Evolutionary conservation across 805 yeast genomes (phyloP), one percentile per base, ranked within the genome.

Genomic region (Myxozyma neotropica): DNA sequence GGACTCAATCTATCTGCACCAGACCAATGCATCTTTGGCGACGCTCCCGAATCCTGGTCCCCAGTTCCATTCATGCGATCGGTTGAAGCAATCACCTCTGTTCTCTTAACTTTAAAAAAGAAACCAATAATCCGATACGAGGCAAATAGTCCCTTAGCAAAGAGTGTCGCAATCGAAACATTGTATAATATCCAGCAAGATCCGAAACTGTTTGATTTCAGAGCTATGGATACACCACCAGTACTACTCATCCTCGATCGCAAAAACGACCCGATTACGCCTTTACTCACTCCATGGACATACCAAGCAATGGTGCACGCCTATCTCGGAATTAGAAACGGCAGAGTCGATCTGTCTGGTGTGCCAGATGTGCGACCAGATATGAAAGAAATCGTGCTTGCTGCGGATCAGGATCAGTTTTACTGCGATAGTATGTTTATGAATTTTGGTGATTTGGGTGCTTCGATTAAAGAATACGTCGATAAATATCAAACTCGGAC

Each of bases 251-350:
- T 94, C 1, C 70, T 94, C 49, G 98, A 94, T 73, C 79, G 99
- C 54, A 82, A 85, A 58, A 87, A 83, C 69, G 99, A 94, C 73
- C 97, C 99, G 1, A 78, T 93, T 13, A 93, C 99, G 0, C 97
- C 99, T 1, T 78, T 94, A 31, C 75, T 94, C 50, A 83, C 87
- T 40, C 99, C 98, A 1, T 94, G 99, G 99, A 92, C 99, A 1
- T 94, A 90, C 74, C 98, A 93, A 71, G 88, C 97, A 1, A 93
- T 94, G 98, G 89, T 94, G 17, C 96, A 93, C 72, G 98, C 95
- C 71, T 80, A 91, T 23, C 77, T 94, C 31, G 96, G 93, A 1
- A 88, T 94, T 59, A 76, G 79, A 35, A 87, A 90, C 70, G 93
- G 94, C 67, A 81, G 92, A 1, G 96, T 90, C 3, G 87, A 84